Base-by-base conservation (phyloP, 345 rosid genomes). In the Brassica incana region DNA sequence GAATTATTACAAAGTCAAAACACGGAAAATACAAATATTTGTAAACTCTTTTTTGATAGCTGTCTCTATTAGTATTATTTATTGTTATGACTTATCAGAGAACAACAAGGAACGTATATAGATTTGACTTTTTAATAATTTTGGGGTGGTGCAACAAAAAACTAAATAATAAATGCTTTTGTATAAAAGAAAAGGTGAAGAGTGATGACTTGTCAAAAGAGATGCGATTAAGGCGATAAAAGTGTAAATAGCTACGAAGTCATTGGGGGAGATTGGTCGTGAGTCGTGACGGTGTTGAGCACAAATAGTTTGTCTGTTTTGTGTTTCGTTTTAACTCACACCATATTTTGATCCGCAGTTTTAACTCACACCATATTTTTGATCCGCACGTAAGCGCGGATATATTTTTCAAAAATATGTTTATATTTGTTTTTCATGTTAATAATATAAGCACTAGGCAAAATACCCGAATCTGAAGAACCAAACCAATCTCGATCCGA, bases 181-280 rank as follows among this genome's bases (percentile, higher is more conserved):
- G 20, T 0, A 10, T 16, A 5, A 3, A 60, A 67, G 52, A 48
- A 61, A 48, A 65, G 40, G 18, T 33, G 69, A 80, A 80, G 80
- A 75, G 80, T 75, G 80, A 67, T 79, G 88, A 88, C 89, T 90
- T 85, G 88, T 88, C 90, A 9, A 82, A 52, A 82, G 73, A 70
- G 75, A 48, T 58, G 60, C 61, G 59, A 82, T 77, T 62, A 67
- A 80, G 86, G 86, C 85, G 77, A 72, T 54, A 78, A 77, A 79
- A 74, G 63, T 75, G 76, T 74, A 68, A 79, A 77, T 52, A 76
- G 86, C 56, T 12, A 67, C 67, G 11, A 75, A 52, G 88, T 83
- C 84, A 60, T 67, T 67, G 70, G 67, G 65, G 56, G 23, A 23
- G 60, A 75, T 69, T 69, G 71, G 81, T 67, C 67, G 84, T n/a